A percentile compares a stretch with the other conserved stretches of the same genome.
Evolutionary conservation across 2,329 filamentous ascomycete genomes (phyloP).

Genomic region (Cytospora chrysosperma): DNA sequence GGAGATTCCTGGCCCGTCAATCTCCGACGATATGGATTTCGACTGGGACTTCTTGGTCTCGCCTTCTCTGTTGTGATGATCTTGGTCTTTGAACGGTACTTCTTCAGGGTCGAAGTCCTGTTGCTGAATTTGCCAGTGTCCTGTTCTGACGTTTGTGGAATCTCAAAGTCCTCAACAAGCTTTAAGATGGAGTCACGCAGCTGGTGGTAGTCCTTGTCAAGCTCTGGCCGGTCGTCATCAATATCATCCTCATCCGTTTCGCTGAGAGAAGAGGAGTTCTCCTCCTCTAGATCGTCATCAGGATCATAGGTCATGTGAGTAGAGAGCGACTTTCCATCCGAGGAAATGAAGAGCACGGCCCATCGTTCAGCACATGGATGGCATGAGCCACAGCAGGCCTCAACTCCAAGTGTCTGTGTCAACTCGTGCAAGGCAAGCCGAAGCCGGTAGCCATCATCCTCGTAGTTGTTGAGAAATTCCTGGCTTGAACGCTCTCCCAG

Average conservation of each 20-base stretch:
- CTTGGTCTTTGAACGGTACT: conserved; percentile 59
- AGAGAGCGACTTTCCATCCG: conserved; percentile 68
- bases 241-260: conserved; percentile 62
- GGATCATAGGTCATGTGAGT: conserved; percentile 71
- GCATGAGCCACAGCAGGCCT: conserved; percentile 64
- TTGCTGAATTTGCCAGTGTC: conserved; percentile 67
- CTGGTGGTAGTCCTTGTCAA: conserved; percentile 78
- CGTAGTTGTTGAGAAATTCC: conserved; percentile 51
- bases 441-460: conserved; percentile 65
- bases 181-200: conserved; percentile 78
- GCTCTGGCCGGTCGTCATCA: conserved; percentile 56
- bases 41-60: conserved; percentile 44
- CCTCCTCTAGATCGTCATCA: conserved; percentile 62
- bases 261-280: conserved; percentile 56
- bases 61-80: conserved; percentile 49
- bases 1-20: conserved; percentile 29
- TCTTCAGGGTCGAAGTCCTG: conserved; percentile 60
- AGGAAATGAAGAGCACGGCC: conserved; percentile 76
- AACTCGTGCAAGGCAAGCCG: conserved; percentile 70
- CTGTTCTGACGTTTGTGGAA: conserved; percentile 64
- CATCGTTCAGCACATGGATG: conserved; percentile 82
- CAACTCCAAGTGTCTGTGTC: conserved; percentile 62
- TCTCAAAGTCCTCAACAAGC: conserved; percentile 79
- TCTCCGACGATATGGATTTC: conserved; percentile 54
- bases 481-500: conserved; percentile 45